Evolutionary conservation across 2,329 filamentous ascomycete genomes (phyloP), one percentile per base, ranked within the genome.

Genomic region (Huntiella moniliformis): DNA sequence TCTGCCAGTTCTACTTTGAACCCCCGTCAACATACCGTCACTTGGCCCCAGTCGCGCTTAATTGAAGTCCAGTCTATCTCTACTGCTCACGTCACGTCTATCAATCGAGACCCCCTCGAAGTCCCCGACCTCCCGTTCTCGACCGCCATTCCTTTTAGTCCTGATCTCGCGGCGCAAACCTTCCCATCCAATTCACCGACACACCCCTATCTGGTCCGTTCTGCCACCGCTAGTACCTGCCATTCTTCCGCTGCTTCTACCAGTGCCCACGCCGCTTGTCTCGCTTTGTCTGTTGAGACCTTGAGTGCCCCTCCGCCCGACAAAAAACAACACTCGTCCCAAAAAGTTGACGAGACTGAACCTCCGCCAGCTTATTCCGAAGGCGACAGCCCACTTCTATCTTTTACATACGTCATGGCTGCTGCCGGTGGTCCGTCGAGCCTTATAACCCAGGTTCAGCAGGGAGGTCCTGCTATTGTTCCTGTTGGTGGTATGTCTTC

Each of bases 371-470:
- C 91, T 48, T 98, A 98, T 63, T 86, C 83, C 54, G 88, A 96
- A 74, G 87, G 88, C 56, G 81, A 78, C 51, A 95, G 85, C 67
- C 91, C 91, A 52, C 77, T 98, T 61, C 74, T 82, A 51, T 84
- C 85, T 48, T 98, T 98, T 59, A 79, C 82, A 56, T 98, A 92
- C 74, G 76, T 94, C 61, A 98, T 98, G 91, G 87, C 91, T 65
- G 83, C 86, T 61, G 87, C 88, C 65, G 88, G 88, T 71, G 88
- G 87, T 67, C 83, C 87, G 56, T 81, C 87, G 68, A 96, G 91
- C 74, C 94, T 98, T 60, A 93, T 98, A 67, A 98, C 91, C 64
- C 91, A 98, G 68, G 91, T 98, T 56, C 87, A 93, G 61, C 91
- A 98, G 65, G 82, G 82, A 53, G 87, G 82, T 43, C 82, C 86